Evolutionary conservation across 345 rosid genomes (phyloP).

Genomic region (Lepidium aucheri): DNA sequence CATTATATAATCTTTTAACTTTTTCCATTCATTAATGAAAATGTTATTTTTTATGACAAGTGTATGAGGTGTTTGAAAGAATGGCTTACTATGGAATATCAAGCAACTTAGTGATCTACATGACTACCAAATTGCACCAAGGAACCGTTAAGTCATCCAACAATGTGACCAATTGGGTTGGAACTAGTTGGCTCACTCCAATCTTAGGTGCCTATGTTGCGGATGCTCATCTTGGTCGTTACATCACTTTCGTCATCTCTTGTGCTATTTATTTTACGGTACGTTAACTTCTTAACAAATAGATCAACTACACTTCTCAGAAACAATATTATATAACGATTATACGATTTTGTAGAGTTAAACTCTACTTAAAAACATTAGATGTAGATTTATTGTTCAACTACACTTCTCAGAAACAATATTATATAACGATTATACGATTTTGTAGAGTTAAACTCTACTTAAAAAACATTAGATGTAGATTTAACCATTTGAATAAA

Average conservation of each 20-base stretch:
- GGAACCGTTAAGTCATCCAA: constrained; percentile 81
- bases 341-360: no score
- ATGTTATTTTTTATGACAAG: neutral
- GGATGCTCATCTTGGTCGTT: constrained; percentile 85
- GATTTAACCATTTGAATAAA: no score
- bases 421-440: no score
- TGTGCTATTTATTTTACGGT: constrained; percentile 51
- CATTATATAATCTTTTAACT: neutral
- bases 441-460: no score
- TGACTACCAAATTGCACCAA: constrained; percentile 71
- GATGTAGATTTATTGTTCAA: no score
- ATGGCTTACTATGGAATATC: constrained; percentile 93
- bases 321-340: no score
- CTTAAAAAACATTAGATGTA: no score
- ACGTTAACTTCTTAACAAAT: no score
- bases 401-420: no score
- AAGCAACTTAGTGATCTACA: constrained; percentile 58
- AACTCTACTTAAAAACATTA: no score
- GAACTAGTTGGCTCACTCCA: constrained; percentile 78
- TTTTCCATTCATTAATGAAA: neutral
- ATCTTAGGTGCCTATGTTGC: constrained; percentile 83
- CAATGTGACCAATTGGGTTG: constrained; percentile 94
- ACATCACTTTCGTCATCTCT: constrained; percentile 59
- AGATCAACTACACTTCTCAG: no score
- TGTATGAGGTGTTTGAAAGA: constrained; percentile 75